phyloP scores from a whole-genome alignment of 78 protist genomes.

The Anaeramoeba flamelloides region DNA sequence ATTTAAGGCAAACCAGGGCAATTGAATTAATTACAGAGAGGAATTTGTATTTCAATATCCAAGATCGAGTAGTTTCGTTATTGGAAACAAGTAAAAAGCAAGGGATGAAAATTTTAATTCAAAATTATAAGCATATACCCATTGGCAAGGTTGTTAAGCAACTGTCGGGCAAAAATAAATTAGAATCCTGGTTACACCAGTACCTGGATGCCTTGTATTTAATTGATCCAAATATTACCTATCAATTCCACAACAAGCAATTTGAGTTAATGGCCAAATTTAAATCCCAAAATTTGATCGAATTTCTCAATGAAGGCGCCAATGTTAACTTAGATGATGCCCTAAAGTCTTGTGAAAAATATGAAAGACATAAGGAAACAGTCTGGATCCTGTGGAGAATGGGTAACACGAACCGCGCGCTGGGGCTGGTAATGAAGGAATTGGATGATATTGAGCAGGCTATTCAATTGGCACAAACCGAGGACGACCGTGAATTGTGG shows the following conservation, averaged over 20 bases:
- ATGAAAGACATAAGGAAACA: not conserved
- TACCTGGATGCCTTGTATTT: slow-evolving; percentile 11
- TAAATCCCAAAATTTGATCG: not conserved
- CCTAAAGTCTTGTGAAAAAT: not conserved
- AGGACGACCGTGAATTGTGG: slow-evolving; percentile 9
- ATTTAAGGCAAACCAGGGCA: no score
- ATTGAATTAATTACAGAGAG: no score
- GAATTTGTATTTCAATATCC: no score
- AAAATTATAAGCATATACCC: no score
- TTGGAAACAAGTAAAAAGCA: no score
- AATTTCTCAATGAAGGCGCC: not conserved
- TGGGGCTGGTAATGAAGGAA: not conserved
- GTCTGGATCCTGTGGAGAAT: slow-evolving; percentile 4
- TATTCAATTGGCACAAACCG: not conserved
- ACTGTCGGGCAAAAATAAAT: no score
- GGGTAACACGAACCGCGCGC: slow-evolving; percentile 3
- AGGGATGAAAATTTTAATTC: no score
- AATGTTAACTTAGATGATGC: not conserved
- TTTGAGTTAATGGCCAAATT: slow-evolving; percentile 6
- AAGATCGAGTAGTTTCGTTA: no score
- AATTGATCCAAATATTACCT: not conserved
- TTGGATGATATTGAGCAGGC: not conserved
- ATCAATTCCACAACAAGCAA: not conserved
- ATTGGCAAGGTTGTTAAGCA: no score
- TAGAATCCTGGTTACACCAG: not conserved